Evolutionary conservation across 2,329 filamentous ascomycete genomes (phyloP).

Genomic region (Colletotrichum zoysiae): DNA sequence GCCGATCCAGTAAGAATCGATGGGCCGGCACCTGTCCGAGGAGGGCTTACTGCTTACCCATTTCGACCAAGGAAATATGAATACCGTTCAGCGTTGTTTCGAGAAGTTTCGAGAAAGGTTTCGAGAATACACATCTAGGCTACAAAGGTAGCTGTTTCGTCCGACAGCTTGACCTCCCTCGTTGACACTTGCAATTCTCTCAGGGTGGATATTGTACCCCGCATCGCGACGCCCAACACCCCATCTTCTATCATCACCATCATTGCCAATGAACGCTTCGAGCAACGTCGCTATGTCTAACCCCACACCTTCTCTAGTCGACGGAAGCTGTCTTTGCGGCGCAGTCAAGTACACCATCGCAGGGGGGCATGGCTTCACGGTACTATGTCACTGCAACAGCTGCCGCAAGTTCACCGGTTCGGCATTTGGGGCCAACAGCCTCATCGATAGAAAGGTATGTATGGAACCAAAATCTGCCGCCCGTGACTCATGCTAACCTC

Average conservation of each 20-base stretch:
- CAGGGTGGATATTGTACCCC: not conserved
- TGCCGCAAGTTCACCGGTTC: conserved; percentile 20
- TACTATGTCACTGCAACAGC: conserved; percentile 22
- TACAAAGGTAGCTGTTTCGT: too few relatives aligned
- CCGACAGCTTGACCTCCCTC: not conserved
- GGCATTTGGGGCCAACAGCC: conserved; percentile 15
- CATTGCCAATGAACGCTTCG: not conserved
- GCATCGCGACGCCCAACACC: not conserved
- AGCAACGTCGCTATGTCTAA: not conserved
- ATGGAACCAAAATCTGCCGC: too few relatives aligned
- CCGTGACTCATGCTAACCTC: not conserved
- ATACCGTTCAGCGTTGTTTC: not conserved
- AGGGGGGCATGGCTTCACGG: not conserved
- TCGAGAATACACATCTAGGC: not conserved
- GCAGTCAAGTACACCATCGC: conserved; percentile 8
- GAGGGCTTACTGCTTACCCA: not conserved
- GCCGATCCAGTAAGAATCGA: not conserved
- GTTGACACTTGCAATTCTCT: not conserved
- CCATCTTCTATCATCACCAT: not conserved
- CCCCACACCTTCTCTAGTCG: not conserved
- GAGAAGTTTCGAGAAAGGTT: not conserved
- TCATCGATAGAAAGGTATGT: conserved; percentile 10
- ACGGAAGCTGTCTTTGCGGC: conserved; percentile 12
- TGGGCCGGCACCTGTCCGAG: not conserved
- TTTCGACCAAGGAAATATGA: too few relatives aligned